Evolutionary conservation across 2,329 filamentous ascomycete genomes (phyloP).

Genomic region (Calycina herbarum): DNA sequence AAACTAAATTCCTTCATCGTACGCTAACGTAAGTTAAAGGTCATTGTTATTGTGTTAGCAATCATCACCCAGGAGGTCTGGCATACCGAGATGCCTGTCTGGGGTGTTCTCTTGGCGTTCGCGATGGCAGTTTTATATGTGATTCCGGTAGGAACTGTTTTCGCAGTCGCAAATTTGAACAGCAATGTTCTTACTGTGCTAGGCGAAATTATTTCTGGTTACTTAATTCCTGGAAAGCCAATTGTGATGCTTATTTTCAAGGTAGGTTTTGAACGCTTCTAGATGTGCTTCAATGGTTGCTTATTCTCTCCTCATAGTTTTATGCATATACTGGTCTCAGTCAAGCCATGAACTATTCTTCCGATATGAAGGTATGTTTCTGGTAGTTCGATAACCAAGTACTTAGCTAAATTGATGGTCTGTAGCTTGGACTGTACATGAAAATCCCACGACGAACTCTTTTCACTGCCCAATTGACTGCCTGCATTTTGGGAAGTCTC

Average conservation of each 20-base stretch:
- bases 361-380: slow-evolving; percentile 26
- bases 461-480: slow-evolving; percentile 39
- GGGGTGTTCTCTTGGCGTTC: neutral
- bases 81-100: neutral
- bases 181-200: slow-evolving; percentile 40
- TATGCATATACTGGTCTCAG: slow-evolving; percentile 63
- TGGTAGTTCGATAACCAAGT: slow-evolving; percentile 25
- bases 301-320: slow-evolving; percentile 48
- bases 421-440: slow-evolving; percentile 51
- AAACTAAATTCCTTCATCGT: too few relatives aligned
- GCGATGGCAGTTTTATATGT: slow-evolving; percentile 26
- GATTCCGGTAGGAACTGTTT: slow-evolving; percentile 39
- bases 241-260: slow-evolving; percentile 53
- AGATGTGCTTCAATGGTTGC: neutral
- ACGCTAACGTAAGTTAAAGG: too few relatives aligned
- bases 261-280: neutral
- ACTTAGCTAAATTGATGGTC: slow-evolving; percentile 40
- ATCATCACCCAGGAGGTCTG: neutral
- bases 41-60: slow-evolving; percentile 23
- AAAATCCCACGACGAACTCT: neutral
- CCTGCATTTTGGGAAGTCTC: slow-evolving; percentile 50
- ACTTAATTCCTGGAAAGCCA: slow-evolving; percentile 47
- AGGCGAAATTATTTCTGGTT: slow-evolving; percentile 44
- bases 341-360: slow-evolving; percentile 40
- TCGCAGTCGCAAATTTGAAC: slow-evolving; percentile 49